These are phyloP conservation scores for Citropsis articulata DNA, from an alignment of 345 rosid genomes.

Conservation along the genomic window DNA sequence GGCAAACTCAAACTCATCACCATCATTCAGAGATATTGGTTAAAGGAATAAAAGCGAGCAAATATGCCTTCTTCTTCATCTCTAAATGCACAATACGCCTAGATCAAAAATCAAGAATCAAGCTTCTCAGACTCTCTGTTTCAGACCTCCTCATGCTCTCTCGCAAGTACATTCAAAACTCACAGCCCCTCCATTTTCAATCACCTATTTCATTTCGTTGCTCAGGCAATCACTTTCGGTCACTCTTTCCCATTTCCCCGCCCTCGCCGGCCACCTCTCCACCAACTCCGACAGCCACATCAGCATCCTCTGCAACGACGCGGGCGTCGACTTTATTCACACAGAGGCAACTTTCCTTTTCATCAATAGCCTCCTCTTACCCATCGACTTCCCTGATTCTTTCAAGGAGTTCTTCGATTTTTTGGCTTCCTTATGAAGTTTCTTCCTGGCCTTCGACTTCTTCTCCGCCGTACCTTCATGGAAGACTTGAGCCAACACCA, in stretches of 20 bases:
- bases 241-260: constrained; percentile 71
- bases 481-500: too few relatives aligned
- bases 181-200: constrained; percentile 39
- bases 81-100: constrained; percentile 66
- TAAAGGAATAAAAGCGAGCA: too few relatives aligned
- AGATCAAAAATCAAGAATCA: constrained; percentile 32
- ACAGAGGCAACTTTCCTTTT: too few relatives aligned
- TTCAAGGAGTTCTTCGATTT: too few relatives aligned
- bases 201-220: constrained; percentile 39
- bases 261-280: constrained; percentile 79
- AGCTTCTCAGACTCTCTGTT: constrained; percentile 65
- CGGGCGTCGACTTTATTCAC: too few relatives aligned
- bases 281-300: constrained; percentile 62
- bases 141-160: constrained; percentile 98
- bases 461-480: too few relatives aligned
- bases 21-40: too few relatives aligned
- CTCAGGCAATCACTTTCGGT: constrained; percentile 65
- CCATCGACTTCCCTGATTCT: too few relatives aligned
- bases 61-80: constrained; percentile 54
- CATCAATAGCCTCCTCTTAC: too few relatives aligned
- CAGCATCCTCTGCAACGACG: constrained; percentile 69
- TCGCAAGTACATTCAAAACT: constrained; percentile 95
- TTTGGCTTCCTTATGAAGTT: too few relatives aligned
- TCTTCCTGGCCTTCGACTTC: too few relatives aligned
- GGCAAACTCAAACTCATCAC: not conserved